Base-by-base conservation (phyloP, 106 monocot genomes). In the Phalaenopsis aphrodite region DNA sequence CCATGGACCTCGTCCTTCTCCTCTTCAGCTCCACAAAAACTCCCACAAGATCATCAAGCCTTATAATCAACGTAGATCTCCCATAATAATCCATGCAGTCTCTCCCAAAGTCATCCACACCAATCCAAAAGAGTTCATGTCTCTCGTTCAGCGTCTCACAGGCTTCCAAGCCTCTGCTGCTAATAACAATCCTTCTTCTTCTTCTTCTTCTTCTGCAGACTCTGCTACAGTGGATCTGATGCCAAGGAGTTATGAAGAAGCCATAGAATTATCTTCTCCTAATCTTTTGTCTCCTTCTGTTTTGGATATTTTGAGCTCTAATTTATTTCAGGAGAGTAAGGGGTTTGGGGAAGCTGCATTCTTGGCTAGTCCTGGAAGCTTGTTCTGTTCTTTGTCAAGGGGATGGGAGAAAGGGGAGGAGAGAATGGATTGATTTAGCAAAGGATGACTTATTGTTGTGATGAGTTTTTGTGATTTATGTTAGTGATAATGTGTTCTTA, bases 71-170 rank as follows among this genome's bases (percentile, higher is more conserved):
- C 83, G 41, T 23, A 74, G 81, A 1, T 58, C 55, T 39, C 89
- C 89, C 2, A 81, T 87, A 75, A 87, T 90, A n/a, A 90, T 90
- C 83, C 87, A 90, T 77, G 73, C 85, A 17, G 90, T 90, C 67
- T 90, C 90, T n/a, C 90, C 90, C 11, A 90, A 90, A 69, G 77
- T 87, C 47, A 85, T 87, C 78, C 90, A 90, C 81, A 85, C 81
- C 56, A 83, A 90, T 23, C 87, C 90, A 21, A 42, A 80, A 42
- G 84, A 90, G 18, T 90, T 90, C 85, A 90, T 87, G 90, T 57
- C 87, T 4, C 78, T 90, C n/a, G 90, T 90, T 41, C 90, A 90
- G 61, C 83, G 85, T 30, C 90, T 90, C 78, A 90, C 90, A 72
- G 90, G 87, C 74, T 24, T 75, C 42, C 72, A 83, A 43, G 36